Evolutionary conservation across 208 protist species (phyloP).

Genomic region (Trypanosoma rangeli): DNA sequence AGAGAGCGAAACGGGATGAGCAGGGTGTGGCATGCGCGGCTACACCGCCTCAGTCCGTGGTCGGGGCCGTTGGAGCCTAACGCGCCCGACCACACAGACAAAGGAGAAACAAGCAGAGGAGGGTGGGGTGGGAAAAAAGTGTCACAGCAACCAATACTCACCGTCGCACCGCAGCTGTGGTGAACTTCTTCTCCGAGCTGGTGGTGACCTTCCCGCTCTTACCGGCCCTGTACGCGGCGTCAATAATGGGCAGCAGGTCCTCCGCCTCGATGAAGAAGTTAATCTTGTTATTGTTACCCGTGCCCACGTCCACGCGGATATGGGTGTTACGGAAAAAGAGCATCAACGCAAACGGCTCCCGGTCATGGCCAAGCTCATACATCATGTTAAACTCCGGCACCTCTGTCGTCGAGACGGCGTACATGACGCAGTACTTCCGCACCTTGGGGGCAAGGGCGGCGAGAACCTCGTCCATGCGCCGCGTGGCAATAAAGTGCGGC

Average conservation of each 20-base stretch:
- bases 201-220: slow-evolving; percentile 95
- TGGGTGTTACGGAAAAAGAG: slow-evolving; percentile 99
- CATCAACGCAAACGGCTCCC: slow-evolving; percentile 98
- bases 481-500: slow-evolving; percentile 63
- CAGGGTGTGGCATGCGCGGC: neutral
- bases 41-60: neutral
- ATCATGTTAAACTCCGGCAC: slow-evolving; percentile 98
- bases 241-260: slow-evolving; percentile 97
- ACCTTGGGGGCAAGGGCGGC: slow-evolving; percentile 69
- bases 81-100: neutral
- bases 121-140: neutral
- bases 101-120: neutral
- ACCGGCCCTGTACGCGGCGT: slow-evolving; percentile 96
- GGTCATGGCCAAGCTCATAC: slow-evolving; percentile 97
- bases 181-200: slow-evolving; percentile 97
- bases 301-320: slow-evolving; percentile 99
- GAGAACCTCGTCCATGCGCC: slow-evolving; percentile 75
- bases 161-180: slow-evolving; percentile 67
- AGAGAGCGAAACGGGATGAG: neutral
- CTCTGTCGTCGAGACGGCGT: slow-evolving; percentile 68
- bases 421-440: slow-evolving; percentile 81
- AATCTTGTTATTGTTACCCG: slow-evolving; percentile 99
- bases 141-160: slow-evolving; percentile 9
- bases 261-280: slow-evolving; percentile 97
- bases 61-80: no score